Conservation (phyloP, 1,139 yeast species). For the Candida smagusa region DNA sequence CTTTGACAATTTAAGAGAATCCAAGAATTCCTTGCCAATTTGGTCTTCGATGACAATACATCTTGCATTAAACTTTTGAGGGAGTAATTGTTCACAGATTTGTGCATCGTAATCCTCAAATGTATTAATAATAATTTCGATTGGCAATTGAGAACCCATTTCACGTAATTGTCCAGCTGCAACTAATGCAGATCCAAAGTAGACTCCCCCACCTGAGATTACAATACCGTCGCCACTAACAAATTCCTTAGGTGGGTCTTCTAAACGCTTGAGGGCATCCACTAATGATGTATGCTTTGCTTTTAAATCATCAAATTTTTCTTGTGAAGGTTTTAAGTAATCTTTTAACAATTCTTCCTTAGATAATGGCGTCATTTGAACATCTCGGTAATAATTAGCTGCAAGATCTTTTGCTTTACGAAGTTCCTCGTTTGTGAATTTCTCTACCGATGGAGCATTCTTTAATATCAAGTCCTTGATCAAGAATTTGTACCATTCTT, state of each 20-base stretch:
- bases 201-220: constrained; percentile 28
- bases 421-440: constrained; percentile 19
- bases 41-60: constrained; percentile 31
- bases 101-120: constrained; percentile 23
- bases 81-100: constrained; percentile 29
- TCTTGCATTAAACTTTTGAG: constrained; percentile 25
- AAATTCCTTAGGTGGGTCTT: constrained; percentile 22
- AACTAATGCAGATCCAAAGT: constrained; percentile 29
- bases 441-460: constrained; percentile 12
- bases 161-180: constrained; percentile 32
- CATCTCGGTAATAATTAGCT: constrained; percentile 16
- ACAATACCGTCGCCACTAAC: constrained; percentile 37
- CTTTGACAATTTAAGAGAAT: constrained; percentile 17
- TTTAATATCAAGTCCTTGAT: constrained; percentile 10
- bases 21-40: constrained; percentile 23
- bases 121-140: constrained; percentile 31
- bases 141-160: constrained; percentile 32
- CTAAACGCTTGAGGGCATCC: constrained; percentile 19
- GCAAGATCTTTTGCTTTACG: constrained; percentile 17
- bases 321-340: constrained; percentile 19
- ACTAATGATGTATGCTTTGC: constrained; percentile 26
- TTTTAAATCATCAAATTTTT: constrained; percentile 21
- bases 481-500: constrained; percentile 20
- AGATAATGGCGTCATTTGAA: constrained; percentile 15
- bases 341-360: constrained; percentile 14